Evolutionary conservation across 306 rosid species (phyloP).

Genomic region (Acacia confusa): DNA sequence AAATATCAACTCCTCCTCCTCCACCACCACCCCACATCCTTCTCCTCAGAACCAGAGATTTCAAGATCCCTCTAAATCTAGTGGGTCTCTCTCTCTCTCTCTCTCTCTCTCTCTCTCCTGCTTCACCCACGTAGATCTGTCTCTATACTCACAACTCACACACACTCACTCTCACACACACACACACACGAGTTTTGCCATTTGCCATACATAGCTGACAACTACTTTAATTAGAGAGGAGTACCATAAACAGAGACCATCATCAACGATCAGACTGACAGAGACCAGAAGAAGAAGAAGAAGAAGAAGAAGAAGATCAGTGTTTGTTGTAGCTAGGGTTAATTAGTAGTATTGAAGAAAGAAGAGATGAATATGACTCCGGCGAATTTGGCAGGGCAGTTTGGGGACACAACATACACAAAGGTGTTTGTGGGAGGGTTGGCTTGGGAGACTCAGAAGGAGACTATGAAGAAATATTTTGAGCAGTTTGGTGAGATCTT

Average conservation of each 20-base stretch:
- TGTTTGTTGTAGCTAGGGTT: background rate
- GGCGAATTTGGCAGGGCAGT: slow-evolving; percentile 76
- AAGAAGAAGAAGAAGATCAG: background rate
- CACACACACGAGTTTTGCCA: slow-evolving; percentile 13
- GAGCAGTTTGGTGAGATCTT: slow-evolving; percentile 98
- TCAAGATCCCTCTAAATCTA: slow-evolving; percentile 40
- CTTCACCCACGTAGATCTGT: slow-evolving; percentile 34
- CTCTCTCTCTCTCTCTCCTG: background rate
- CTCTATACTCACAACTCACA: slow-evolving; percentile 14
- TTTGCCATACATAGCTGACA: background rate
- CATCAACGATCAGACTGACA: background rate
- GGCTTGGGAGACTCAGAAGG: slow-evolving; percentile 99
- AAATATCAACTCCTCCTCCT: slow-evolving; percentile 18
- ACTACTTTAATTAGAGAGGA: background rate
- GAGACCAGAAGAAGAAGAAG: background rate
- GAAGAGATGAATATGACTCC: slow-evolving; percentile 53
- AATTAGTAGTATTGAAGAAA: background rate
- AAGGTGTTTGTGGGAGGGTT: slow-evolving; percentile 96
- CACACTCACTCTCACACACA: background rate
- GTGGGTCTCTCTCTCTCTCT: slow-evolving; percentile 39
- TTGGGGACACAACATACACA: slow-evolving; percentile 95
- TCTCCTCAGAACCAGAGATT: slow-evolving; percentile 28
- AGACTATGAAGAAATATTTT: slow-evolving; percentile 93
- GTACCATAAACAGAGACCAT: background rate
- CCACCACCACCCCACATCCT: background rate